These are phyloP conservation scores for Alternaria arborescens DNA, from an alignment of 2,329 filamentous ascomycete species.

Conservation along the genomic window DNA sequence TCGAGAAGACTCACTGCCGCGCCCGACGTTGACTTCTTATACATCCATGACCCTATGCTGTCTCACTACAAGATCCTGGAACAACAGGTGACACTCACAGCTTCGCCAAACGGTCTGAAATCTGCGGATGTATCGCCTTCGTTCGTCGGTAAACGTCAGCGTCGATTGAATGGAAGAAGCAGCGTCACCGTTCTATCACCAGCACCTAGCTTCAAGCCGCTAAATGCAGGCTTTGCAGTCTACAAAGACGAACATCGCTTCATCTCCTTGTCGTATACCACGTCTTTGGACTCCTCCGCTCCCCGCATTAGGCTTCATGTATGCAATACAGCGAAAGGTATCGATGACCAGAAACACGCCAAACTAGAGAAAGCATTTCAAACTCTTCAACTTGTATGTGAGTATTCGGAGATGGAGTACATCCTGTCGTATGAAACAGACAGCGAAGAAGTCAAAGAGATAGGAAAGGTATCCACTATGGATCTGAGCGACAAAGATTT, in stretches of 20 bases:
- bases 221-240: conserved; percentile 14
- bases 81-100: conserved; percentile 1
- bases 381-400: not conserved
- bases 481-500: conserved; percentile 25
- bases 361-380: not conserved
- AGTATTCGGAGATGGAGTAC: conserved; percentile 18
- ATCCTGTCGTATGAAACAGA: conserved; percentile 2
- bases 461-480: conserved; percentile 11
- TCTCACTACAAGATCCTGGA: conserved; percentile 6
- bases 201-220: not conserved
- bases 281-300: not conserved
- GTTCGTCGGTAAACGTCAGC: too few species aligned
- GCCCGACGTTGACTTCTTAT: conserved; percentile 8
- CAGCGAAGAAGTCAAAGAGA: not conserved
- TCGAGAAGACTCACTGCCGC: conserved; percentile 4
- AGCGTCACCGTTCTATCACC: conserved; percentile 2
- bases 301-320: conserved; percentile 1
- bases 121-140: too few species aligned
- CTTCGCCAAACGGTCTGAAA: not conserved
- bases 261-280: conserved; percentile 13
- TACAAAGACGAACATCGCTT: conserved; percentile 34
- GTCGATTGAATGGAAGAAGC: conserved; percentile 14
- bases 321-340: conserved; percentile 18
- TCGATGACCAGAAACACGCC: not conserved
- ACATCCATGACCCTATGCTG: conserved; percentile 15